Base-by-base conservation (phyloP, 768 basidiomycete genomes). In the Baorangia bicolor region DNA sequence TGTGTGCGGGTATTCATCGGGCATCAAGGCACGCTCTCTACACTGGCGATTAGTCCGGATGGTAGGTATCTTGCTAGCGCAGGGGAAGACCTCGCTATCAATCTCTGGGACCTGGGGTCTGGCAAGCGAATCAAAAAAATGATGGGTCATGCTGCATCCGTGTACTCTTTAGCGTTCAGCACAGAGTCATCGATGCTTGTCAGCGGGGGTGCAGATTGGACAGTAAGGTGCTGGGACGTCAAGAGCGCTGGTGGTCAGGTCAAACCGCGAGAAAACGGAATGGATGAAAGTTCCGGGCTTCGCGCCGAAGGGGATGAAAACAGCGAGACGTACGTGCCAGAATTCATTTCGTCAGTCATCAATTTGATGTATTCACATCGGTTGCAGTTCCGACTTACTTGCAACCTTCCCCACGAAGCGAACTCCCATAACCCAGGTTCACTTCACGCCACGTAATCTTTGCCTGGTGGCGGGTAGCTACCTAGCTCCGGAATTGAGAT, bases 191-290 rank as follows among this genome's bases (percentile, higher is more conserved):
- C 87, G 2, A 72, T 98, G 51, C 82, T 99, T 34, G 88, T 98
- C 13, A 95, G 92, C 55, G 95, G 95, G 7, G 82, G 90, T 25
- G 85, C 93, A 30, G 97, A 99, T 69, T 95, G 92, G 83, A 98
- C 97, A 1, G 94, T 98, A 18, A 81, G 96, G n/a, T 94, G 94
- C 54, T 99, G 97, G 97, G 97, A 99, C 69, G 87, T 97, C 34
- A 95, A 90, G 72, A 74, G 80, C 42, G 72, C 88, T 11, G 93
- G 92, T 12, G 90, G 90, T 1, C 79, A 78, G 25, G 73, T 63
- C 23, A 90, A 87, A 68, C 62, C 78, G 13, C 78, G 78, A 35
- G 85, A 84, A 68, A 86, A 84, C 64, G 85, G 82, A 27, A 61
- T 65, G 42, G 64, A 67, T 23, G 73, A 75, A 41, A 59, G 69